Evolutionary conservation across 805 yeast genomes (phyloP).

Genomic region (Wickerhamomyces canadensis): DNA sequence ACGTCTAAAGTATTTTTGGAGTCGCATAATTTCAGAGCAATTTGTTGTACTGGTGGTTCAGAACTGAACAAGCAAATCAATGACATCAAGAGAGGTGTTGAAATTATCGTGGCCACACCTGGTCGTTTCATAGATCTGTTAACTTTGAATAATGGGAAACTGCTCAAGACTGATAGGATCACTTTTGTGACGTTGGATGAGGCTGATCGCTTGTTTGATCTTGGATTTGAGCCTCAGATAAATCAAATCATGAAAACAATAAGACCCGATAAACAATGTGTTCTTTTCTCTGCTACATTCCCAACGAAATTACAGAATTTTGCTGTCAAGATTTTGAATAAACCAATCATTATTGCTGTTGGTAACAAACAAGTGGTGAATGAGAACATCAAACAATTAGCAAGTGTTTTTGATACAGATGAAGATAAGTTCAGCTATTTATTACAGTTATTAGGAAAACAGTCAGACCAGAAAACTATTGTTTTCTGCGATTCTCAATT

Average conservation of each 20-base stretch:
- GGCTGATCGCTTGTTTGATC: constrained; percentile 93
- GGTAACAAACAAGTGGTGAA: constrained; percentile 82
- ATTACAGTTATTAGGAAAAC: constrained; percentile 47
- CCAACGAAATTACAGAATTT: constrained; percentile 73
- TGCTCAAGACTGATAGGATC: constrained; percentile 55
- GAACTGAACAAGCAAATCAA: constrained; percentile 78
- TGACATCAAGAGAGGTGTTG: constrained; percentile 69
- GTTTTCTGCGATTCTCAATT: constrained; percentile 87
- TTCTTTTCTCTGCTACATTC: constrained; percentile 90
- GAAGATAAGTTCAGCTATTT: constrained; percentile 52
- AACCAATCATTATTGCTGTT: constrained; percentile 72
- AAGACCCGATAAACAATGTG: constrained; percentile 84
- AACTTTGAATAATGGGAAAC: constrained; percentile 76
- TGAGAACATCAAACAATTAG: constrained; percentile 68
- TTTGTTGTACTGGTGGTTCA: constrained; percentile 91
- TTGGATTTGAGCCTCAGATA: constrained; percentile 97
- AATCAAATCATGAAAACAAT: constrained; percentile 69
- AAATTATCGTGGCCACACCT: constrained; percentile 88
- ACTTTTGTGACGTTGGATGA: constrained; percentile 90
- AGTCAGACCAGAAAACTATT: constrained; percentile 47
- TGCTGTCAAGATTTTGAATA: constrained; percentile 56
- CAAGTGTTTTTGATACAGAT: constrained; percentile 50
- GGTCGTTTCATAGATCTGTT: constrained; percentile 88
- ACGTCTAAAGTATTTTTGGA: constrained; percentile 58
- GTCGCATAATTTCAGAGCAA: constrained; percentile 43